phyloP scores from a whole-genome alignment of 2,329 filamentous ascomycete species.

The Epichloe gansuensis region DNA sequence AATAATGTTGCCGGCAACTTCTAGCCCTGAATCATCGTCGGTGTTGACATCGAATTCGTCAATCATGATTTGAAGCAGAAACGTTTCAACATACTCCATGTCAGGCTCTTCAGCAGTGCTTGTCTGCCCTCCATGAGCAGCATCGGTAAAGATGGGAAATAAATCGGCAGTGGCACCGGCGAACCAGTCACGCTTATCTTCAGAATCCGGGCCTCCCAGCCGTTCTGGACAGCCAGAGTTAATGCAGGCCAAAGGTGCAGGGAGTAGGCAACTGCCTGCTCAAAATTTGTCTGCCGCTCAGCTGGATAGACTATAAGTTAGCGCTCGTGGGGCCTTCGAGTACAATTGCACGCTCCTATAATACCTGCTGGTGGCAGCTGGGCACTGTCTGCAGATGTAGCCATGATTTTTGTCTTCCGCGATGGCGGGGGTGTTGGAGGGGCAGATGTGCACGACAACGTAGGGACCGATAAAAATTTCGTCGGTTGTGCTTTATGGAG shows the following conservation, averaged over 20 bases:
- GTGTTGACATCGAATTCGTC: constrained; percentile 93
- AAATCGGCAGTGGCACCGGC: constrained; percentile 77
- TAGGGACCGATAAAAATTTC: constrained; percentile 14
- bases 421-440: constrained; percentile 19
- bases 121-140: constrained; percentile 15
- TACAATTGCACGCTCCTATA: not conserved
- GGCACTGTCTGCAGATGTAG: constrained; percentile 16
- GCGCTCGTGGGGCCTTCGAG: not conserved
- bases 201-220: constrained; percentile 77
- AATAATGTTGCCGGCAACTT: constrained; percentile 63
- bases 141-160: constrained; percentile 52
- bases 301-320: constrained; percentile 22
- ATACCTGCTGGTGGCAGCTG: constrained; percentile 21
- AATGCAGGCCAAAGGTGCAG: constrained; percentile 84
- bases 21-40: constrained; percentile 74
- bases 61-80: constrained; percentile 80
- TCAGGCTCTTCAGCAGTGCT: constrained; percentile 43
- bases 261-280: constrained; percentile 73
- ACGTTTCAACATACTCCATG: constrained; percentile 66
- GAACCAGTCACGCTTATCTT: constrained; percentile 94
- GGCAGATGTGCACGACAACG: constrained; percentile 10
- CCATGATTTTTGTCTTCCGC: constrained; percentile 14
- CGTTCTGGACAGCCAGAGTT: constrained; percentile 71
- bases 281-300: constrained; percentile 55
- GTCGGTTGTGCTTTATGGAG: not conserved